Conservation (phyloP, 208 protist species). For the Entamoeba histolytica region DNA sequence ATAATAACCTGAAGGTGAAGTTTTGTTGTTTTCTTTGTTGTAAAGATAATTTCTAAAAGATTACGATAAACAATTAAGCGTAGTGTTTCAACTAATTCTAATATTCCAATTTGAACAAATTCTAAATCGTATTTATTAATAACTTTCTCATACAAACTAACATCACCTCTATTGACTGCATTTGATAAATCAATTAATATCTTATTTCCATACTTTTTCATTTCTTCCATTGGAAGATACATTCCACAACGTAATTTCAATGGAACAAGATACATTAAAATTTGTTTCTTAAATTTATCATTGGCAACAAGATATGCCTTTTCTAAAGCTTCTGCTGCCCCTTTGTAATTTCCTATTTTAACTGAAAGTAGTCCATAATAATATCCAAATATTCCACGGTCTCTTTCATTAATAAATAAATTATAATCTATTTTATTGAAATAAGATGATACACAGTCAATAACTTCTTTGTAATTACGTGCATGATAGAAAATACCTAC, state of each 20-base stretch:
- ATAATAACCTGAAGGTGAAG: background rate
- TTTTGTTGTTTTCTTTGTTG: background rate
- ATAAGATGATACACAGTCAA: background rate
- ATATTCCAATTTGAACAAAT: background rate
- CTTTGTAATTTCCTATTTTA: background rate
- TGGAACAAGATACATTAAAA: background rate
- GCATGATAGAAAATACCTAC: background rate
- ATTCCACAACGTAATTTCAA: background rate
- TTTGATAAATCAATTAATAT: background rate
- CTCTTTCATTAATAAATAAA: background rate
- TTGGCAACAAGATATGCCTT: background rate
- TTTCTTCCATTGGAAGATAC: background rate
- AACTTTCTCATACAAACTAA: background rate
- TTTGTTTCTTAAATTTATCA: background rate
- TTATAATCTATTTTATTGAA: background rate
- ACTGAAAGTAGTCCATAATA: background rate
- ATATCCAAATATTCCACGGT: background rate
- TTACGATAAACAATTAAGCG: background rate
- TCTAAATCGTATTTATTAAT: background rate
- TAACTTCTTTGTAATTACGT: background rate
- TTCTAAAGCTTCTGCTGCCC: background rate
- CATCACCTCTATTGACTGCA: background rate
- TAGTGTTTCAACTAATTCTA: background rate
- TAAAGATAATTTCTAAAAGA: background rate
- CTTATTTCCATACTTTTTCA: background rate